These are phyloP conservation scores for Discostella stelligeroides DNA, from an alignment of 108 stramenopile species.

Conservation along the genomic window DNA sequence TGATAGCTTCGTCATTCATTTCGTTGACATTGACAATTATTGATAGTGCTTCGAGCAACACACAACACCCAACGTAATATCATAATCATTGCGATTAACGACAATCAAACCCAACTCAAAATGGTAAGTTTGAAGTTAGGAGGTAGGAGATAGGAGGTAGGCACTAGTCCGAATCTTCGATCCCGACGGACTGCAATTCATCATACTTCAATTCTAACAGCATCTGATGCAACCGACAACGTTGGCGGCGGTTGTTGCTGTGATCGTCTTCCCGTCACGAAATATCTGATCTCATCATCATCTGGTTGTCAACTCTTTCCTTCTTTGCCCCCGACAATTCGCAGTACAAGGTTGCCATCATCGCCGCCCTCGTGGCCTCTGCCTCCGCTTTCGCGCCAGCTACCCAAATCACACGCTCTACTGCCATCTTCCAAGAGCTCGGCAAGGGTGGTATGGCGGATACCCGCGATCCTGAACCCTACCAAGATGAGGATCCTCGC, in stretches of 20 bases:
- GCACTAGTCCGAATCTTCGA: neutral
- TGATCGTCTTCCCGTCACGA: no score
- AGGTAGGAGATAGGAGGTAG: neutral
- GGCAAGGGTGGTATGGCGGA: conserved; percentile 82
- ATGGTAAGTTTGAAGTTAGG: neutral
- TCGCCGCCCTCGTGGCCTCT: conserved; percentile 58
- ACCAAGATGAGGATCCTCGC: conserved; percentile 73
- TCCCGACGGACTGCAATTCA: neutral
- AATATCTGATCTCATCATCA: no score
- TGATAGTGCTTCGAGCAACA: no score
- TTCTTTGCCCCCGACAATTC: neutral
- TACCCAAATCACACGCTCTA: conserved; percentile 21
- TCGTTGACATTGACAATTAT: no score
- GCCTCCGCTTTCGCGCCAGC: conserved; percentile 66
- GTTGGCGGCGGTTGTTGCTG: no score
- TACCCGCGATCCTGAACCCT: conserved; percentile 76
- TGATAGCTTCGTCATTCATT: no score
- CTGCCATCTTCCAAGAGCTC: conserved; percentile 37
- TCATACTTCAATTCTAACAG: no score
- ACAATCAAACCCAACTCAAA: neutral
- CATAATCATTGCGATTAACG: no score
- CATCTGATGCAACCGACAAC: no score
- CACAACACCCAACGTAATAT: no score
- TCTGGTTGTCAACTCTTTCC: neutral
- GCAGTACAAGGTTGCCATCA: conserved; percentile 53